Evolutionary conservation across 306 rosid genomes (phyloP).

Genomic region (Pterocarpus santalinus): DNA sequence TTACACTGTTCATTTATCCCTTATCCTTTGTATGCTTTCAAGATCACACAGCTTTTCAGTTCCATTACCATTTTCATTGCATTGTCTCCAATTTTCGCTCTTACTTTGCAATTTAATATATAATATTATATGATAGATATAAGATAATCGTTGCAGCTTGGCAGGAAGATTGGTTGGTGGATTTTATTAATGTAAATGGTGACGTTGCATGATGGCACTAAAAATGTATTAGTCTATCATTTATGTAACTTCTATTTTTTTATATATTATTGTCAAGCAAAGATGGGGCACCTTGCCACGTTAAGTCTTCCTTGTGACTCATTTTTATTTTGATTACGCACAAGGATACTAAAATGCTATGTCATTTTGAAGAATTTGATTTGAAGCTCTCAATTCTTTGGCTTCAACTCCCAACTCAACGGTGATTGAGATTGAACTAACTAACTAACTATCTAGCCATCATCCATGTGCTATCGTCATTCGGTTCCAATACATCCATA

Average conservation of each 20-base stretch:
- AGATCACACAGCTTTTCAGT: constrained; percentile 44
- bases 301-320: constrained; percentile 29
- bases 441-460: neutral
- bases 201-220: constrained; percentile 44
- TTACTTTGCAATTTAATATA: constrained; percentile 23
- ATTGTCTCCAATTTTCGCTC: constrained; percentile 38
- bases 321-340: constrained; percentile 23
- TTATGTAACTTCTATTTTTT: neutral
- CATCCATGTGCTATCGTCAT: constrained; percentile 15
- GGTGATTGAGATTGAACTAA: neutral
- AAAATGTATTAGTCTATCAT: constrained; percentile 19
- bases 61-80: constrained; percentile 19
- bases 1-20: constrained; percentile 64
- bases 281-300: neutral
- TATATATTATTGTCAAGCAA: neutral
- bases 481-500: neutral
- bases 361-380: constrained; percentile 2
- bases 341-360: neutral
- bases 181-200: constrained; percentile 28
- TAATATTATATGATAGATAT: neutral
- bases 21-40: constrained; percentile 37
- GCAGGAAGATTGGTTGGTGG: constrained; percentile 47
- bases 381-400: neutral
- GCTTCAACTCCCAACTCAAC: constrained; percentile 4
- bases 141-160: constrained; percentile 17